Evolutionary conservation across 1,284 basidiomycete genomes (phyloP).

Genomic region (Tilletia caries): DNA sequence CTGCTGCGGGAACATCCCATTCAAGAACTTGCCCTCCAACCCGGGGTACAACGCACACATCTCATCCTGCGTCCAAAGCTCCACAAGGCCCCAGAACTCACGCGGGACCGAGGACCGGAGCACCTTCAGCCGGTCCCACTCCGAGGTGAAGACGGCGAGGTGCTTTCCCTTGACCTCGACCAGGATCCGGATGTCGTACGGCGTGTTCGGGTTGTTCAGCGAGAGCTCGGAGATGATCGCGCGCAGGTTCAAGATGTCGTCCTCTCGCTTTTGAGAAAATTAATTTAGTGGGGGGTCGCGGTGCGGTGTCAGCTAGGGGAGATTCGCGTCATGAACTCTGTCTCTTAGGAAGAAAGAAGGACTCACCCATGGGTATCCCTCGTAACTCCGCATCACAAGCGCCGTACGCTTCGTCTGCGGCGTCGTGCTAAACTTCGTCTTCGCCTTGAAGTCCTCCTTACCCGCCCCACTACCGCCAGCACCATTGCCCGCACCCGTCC

Average conservation of each 20-base stretch:
- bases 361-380: conserved; percentile 47
- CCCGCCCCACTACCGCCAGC: neutral
- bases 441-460: conserved; percentile 10
- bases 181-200: conserved; percentile 52
- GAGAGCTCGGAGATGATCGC: conserved; percentile 52
- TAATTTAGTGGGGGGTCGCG: too few relatives aligned
- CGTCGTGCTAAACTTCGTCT: conserved; percentile 35
- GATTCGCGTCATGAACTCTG: too few relatives aligned
- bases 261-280: conserved; percentile 48
- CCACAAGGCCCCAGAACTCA: conserved; percentile 53
- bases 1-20: conserved; percentile 52
- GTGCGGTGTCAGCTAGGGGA: too few relatives aligned
- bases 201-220: conserved; percentile 52
- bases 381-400: conserved; percentile 50
- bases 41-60: conserved; percentile 53
- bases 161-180: conserved; percentile 50
- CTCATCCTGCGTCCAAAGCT: conserved; percentile 53
- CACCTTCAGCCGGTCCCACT: conserved; percentile 53
- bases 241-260: conserved; percentile 53
- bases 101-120: conserved; percentile 48
- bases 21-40: conserved; percentile 50
- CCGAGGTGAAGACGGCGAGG: conserved; percentile 51
- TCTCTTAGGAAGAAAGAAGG: neutral
- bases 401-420: conserved; percentile 51
- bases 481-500: neutral